phyloP scores from a whole-genome alignment of 2,329 filamentous ascomycete genomes.

The Colletotrichum sp. region DNA sequence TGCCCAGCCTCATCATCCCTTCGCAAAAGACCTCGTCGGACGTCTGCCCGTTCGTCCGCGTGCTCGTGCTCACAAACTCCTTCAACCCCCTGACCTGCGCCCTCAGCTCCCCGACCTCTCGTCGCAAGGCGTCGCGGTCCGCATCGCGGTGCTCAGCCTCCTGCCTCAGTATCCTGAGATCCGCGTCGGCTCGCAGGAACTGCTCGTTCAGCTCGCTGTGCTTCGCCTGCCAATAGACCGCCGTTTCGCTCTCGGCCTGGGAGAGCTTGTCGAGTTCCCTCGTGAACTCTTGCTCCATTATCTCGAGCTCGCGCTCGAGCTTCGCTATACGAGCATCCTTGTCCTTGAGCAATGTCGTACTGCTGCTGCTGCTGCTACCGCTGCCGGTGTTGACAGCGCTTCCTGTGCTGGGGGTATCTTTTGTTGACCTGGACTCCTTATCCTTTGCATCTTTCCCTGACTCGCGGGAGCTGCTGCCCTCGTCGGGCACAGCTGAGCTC shows the following conservation, averaged over 20 bases:
- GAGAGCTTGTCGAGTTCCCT: constrained; percentile 58
- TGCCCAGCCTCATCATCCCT: constrained; percentile 64
- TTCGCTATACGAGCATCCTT: constrained; percentile 58
- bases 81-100: constrained; percentile 71
- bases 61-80: constrained; percentile 73
- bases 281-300: constrained; percentile 59
- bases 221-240: constrained; percentile 63
- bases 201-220: constrained; percentile 58
- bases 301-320: constrained; percentile 56
- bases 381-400: constrained; percentile 18
- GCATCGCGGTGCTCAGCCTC: constrained; percentile 54
- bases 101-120: constrained; percentile 59
- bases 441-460: constrained; percentile 26
- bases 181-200: constrained; percentile 56
- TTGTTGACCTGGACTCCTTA: constrained; percentile 26
- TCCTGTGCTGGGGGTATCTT: neutral
- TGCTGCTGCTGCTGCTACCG: constrained; percentile 23
- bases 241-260: constrained; percentile 59
- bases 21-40: constrained; percentile 73
- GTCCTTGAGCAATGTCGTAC: constrained; percentile 38
- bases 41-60: constrained; percentile 63
- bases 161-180: constrained; percentile 54
- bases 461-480: constrained; percentile 22
- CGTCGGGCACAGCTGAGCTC: constrained; percentile 31
- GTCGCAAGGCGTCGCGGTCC: constrained; percentile 54